phyloP scores from a whole-genome alignment of 2,329 filamentous ascomycete genomes.

The Penicillium sp. region DNA sequence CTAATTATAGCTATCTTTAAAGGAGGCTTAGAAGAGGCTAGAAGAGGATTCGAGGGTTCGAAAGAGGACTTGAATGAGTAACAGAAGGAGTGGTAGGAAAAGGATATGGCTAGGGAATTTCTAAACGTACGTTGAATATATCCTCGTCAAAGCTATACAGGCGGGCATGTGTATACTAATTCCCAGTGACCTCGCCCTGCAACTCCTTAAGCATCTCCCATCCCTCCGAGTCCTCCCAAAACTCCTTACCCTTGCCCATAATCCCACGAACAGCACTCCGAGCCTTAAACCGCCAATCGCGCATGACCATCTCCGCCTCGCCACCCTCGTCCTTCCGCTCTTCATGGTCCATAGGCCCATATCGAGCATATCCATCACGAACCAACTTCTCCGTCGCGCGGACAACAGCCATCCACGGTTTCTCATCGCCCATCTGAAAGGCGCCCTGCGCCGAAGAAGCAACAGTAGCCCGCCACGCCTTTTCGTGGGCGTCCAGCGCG shows the following conservation, averaged over 20 bases:
- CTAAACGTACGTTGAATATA: neutral
- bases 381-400: slow-evolving; percentile 79
- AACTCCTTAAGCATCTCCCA: slow-evolving; percentile 43
- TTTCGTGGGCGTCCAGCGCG: slow-evolving; percentile 82
- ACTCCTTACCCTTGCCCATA: slow-evolving; percentile 76
- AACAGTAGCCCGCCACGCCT: slow-evolving; percentile 76
- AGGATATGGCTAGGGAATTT: too few relatives aligned
- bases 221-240: slow-evolving; percentile 70
- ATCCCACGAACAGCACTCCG: slow-evolving; percentile 81
- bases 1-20: too few relatives aligned
- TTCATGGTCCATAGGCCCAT: slow-evolving; percentile 62
- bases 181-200: slow-evolving; percentile 39
- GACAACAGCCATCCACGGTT: slow-evolving; percentile 72
- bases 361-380: slow-evolving; percentile 73
- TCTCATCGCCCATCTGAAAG: slow-evolving; percentile 57
- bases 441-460: slow-evolving; percentile 49
- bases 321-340: slow-evolving; percentile 53
- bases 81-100: too few relatives aligned
- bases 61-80: too few relatives aligned
- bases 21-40: too few relatives aligned
- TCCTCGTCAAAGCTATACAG: slow-evolving; percentile 7
- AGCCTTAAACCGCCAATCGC: slow-evolving; percentile 86
- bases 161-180: slow-evolving; percentile 17
- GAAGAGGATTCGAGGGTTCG: too few relatives aligned
- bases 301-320: slow-evolving; percentile 65